Conservation (phyloP, 2,329 filamentous ascomycete genomes). For the Juglanconis oblonga region DNA sequence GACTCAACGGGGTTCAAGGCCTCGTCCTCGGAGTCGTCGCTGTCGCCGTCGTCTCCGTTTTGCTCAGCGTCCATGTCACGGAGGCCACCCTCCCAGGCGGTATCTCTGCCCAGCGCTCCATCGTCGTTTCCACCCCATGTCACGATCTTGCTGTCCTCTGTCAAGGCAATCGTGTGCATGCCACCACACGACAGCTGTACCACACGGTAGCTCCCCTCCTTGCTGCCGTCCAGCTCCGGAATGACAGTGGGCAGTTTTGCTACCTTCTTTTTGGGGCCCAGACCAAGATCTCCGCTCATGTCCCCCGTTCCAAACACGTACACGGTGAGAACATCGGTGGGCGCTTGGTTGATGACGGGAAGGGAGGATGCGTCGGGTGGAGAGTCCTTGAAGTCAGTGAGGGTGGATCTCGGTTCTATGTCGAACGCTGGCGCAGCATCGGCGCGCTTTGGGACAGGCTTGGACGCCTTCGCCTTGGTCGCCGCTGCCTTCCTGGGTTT, state of each 20-base stretch:
- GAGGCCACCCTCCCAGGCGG: constrained; percentile 52
- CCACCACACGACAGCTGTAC: constrained; percentile 63
- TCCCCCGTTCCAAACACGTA: constrained; percentile 34
- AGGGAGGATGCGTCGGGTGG: constrained; percentile 17
- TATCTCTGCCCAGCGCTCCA: constrained; percentile 62
- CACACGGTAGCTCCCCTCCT: constrained; percentile 27
- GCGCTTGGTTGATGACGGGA: constrained; percentile 16
- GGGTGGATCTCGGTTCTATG: constrained; percentile 11
- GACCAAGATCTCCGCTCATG: constrained; percentile 42
- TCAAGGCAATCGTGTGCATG: constrained; percentile 66
- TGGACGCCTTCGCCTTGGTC: constrained; percentile 6
- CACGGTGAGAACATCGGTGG: constrained; percentile 19
- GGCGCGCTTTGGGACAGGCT: not conserved
- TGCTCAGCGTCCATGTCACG: constrained; percentile 33
- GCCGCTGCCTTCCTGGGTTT: constrained; percentile 2
- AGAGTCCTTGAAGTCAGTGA: constrained; percentile 12
- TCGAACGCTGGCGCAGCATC: constrained; percentile 10
- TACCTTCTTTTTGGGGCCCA: constrained; percentile 22
- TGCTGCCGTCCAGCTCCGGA: constrained; percentile 19
- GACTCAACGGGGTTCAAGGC: constrained; percentile 60
- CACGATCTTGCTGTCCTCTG: constrained; percentile 63
- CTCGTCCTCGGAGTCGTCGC: constrained; percentile 49
- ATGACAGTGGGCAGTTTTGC: constrained; percentile 19
- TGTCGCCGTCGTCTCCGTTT: constrained; percentile 66
- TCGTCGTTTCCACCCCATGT: constrained; percentile 72